Evolutionary conservation across 2,329 filamentous ascomycete genomes (phyloP).

Genomic region (Fusarium phyllophilum): DNA sequence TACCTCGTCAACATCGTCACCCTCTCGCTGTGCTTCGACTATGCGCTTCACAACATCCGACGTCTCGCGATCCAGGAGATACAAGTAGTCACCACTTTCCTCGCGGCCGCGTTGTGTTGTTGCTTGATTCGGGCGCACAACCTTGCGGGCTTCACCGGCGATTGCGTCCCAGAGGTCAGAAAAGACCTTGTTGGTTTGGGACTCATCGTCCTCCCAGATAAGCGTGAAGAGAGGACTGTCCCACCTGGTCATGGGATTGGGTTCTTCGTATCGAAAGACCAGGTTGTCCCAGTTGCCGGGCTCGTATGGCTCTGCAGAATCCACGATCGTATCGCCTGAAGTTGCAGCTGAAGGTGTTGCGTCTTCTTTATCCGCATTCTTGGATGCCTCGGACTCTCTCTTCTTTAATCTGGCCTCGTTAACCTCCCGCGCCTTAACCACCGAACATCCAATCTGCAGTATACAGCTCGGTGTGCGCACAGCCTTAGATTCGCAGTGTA

Average conservation of each 20-base stretch:
- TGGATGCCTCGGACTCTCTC: conserved; percentile 10
- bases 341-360: background rate
- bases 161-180: conserved; percentile 80
- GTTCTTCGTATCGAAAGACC: conserved; percentile 85
- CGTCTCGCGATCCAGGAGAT: conserved; percentile 81
- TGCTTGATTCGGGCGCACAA: conserved; percentile 78
- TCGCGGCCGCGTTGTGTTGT: conserved; percentile 73
- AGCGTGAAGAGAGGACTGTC: conserved; percentile 85
- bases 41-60: conserved; percentile 79
- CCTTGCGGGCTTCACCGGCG: conserved; percentile 69
- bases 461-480: conserved; percentile 79
- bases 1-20: conserved; percentile 69
- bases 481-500: conserved; percentile 87
- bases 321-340: background rate
- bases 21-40: conserved; percentile 74
- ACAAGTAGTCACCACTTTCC: conserved; percentile 78
- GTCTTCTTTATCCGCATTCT: background rate
- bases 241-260: conserved; percentile 86
- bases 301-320: conserved; percentile 58
- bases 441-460: conserved; percentile 69
- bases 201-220: conserved; percentile 76
- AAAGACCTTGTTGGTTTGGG: conserved; percentile 65
- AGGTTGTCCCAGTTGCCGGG: conserved; percentile 78
- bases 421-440: conserved; percentile 63
- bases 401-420: conserved; percentile 67